Evolutionary conservation across 176 grass and related monocot genomes (phyloP), one percentile per base, ranked within the genome.

Genomic region (Oryza meyeriana): DNA sequence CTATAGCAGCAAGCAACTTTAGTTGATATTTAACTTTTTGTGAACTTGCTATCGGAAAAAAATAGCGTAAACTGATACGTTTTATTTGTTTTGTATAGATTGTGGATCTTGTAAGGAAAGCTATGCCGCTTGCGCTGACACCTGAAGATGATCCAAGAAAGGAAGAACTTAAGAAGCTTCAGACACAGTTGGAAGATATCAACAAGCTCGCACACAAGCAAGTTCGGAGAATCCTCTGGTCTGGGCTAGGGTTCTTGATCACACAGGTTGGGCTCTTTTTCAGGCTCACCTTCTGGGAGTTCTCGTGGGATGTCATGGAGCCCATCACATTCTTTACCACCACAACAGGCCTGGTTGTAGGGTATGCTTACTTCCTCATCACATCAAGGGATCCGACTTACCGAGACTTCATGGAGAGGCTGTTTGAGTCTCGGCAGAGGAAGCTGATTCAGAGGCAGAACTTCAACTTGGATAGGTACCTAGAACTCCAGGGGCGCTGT

Each of bases 281-380:
- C 57, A 88, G 97, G 82, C 87, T 99, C 34, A 99, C 97, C 11
- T 99, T 99, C 89, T 99, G 97, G 97, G 97, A 99, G 50, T 94
- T 95, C 89, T 99, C 97, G 0, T 99, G 97, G 97, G 97, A 99
- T 10, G 97, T 99, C 58, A 99, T 99, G 97, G 97, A 99, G 74
- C 97, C 97, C 3, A 94, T 99, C 63, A 90, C 97, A 2, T 99
- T 95, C 89, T 99, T 99, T 83, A 78, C 87, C 9, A 95, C 97
- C 6, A 90, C 93, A 1, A 86, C 85, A 12, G 91, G 93, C 58
- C 85, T 99, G 42, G 79, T 99, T 12, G 72, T 91, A 6, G 97
- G 97, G 8, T 99, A 96, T 6, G 89, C 82, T 0, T 99, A 99
- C 77, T 99, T 99, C 86, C 89, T 99, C 47, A 88, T 94, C n/a